Evolutionary conservation across 192 early-diverging fungal genomes (phyloP), one percentile per base, ranked within the genome.

Genomic region (Linnemannia schmuckeri): DNA sequence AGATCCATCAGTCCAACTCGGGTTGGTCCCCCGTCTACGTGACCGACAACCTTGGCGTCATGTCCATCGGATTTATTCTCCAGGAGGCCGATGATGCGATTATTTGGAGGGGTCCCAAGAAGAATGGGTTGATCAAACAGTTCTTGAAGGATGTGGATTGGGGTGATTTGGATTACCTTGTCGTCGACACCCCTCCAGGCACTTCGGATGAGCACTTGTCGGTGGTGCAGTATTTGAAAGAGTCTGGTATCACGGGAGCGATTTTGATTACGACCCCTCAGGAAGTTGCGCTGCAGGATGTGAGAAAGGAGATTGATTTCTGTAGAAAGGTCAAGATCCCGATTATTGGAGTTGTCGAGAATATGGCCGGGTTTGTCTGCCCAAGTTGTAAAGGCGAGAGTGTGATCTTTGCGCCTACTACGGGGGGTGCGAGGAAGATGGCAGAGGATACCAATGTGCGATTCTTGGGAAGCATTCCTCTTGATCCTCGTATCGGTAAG

Each of bases 311-410:
- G 89, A 94, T 99, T 79, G 97, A 95, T 88, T 99, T 99, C 85
- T 99, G 98, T 88, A 87, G 90, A 44, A 98, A 98, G 82, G 97
- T 97, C 73, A 94, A 94, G 52, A 89, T 99, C 71, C 94, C 94
- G 3, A 93, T 99, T 54, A 90, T 99, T 27, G 98, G 98, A 0
- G 90, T 99, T 10, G 94, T 99, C 7, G 98, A 99, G 85, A 99
- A 99, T 85, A 98, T 99, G 98, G 94, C 94, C 75, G 98, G 98
- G 6, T 99, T 98, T 89, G 95, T 99, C 9, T 99, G 99, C 77
- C 98, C 97, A 3, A 92, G 91, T 33, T 99, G 98, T 87, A 79
- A 93, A 66, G 92, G 91, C 63, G 93, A 95, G 89, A 95, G 95
- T 35, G 76, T 88, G 15, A 95, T 97, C 72, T 97, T 97, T 77